Evolutionary conservation across 2,329 filamentous ascomycete species (phyloP).

Genomic region (Fusarium euwallaceae): DNA sequence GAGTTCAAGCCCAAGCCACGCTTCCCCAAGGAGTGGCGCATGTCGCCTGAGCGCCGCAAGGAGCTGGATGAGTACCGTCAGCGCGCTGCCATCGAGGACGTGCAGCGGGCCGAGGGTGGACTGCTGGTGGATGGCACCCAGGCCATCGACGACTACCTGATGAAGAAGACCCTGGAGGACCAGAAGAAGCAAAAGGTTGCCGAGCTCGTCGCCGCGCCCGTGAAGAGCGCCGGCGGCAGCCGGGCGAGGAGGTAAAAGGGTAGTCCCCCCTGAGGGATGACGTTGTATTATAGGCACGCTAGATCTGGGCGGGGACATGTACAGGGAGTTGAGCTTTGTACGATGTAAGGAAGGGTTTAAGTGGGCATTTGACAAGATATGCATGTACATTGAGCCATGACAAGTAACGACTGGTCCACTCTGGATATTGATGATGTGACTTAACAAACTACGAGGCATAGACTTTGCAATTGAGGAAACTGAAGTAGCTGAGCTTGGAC

Average conservation of each 20-base stretch:
- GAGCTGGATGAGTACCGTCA: slow-evolving; percentile 74
- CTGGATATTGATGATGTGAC: background rate
- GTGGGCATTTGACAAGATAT: slow-evolving; percentile 36
- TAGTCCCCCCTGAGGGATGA: slow-evolving; percentile 14
- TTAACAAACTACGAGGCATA: too few relatives aligned
- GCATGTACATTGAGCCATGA: slow-evolving; percentile 38
- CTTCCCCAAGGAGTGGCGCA: slow-evolving; percentile 86
- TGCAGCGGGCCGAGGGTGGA: slow-evolving; percentile 65
- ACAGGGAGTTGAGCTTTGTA: slow-evolving; percentile 40
- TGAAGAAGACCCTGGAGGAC: slow-evolving; percentile 51
- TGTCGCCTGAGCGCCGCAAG: slow-evolving; percentile 77
- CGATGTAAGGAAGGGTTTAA: slow-evolving; percentile 41
- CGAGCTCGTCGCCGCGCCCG: slow-evolving; percentile 47
- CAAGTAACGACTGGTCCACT: background rate
- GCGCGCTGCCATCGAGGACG: slow-evolving; percentile 66
- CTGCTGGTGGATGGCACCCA: slow-evolving; percentile 70
- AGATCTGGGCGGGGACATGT: slow-evolving; percentile 38
- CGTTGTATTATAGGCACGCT: slow-evolving; percentile 45
- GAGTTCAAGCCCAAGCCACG: slow-evolving; percentile 74
- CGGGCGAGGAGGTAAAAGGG: slow-evolving; percentile 41
- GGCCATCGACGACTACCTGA: slow-evolving; percentile 58
- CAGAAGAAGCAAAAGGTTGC: slow-evolving; percentile 51
- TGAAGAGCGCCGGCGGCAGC: slow-evolving; percentile 32
- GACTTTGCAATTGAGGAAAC: background rate
- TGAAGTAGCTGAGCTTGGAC: background rate